Base-by-base conservation (phyloP, 441 rosid genomes). In the Jatropha multifida region DNA sequence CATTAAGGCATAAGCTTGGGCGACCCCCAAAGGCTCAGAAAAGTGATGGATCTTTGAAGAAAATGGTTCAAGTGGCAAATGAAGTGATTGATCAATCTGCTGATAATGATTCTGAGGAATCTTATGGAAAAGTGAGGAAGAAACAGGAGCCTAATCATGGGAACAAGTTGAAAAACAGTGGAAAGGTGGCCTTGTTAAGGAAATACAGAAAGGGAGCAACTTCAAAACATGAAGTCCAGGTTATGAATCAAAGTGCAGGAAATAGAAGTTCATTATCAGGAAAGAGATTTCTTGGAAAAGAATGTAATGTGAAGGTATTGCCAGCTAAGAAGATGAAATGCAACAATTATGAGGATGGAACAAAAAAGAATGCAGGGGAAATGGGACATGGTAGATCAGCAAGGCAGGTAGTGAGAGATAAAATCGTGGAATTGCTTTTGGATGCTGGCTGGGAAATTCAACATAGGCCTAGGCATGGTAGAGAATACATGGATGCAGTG, bases 361-460 rank as follows among this genome's bases (percentile, higher is more conserved):
- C 41, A 49, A 42, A 65, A 65, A 65, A 56, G 42, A 75, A 42
- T 40, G 78, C 78, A 55, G 81, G 76, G 69, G 85, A 74, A 75
- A 70, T 4, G 63, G 74, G 72, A 44, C 82, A 7, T 56, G 80
- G 84, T 40, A 86, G 67, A 75, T 80, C 77, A 69, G 83, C 80
- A 72, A 96, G 89, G 76, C 86, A 83, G 76, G 80, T 75, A 67
- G 86, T 94, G 80, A 91, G 96, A 78, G 96, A 91, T 65, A 86
- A 79, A 77, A 92, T 96, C 71, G 83, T 92, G 52, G 79, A 86
- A 38, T 72, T 94, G 80, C 92, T 96, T 80, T 46, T 85, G 75
- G 88, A 77, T 66, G 99, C 99, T 56, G 99, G 97, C 62, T 96
- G 99, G 99, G 89, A 80, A 44, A 79, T 96, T 81, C 86, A 96